Base-by-base conservation (phyloP, 352 stramenopile genomes). In the Thalassiosira exigua region DNA sequence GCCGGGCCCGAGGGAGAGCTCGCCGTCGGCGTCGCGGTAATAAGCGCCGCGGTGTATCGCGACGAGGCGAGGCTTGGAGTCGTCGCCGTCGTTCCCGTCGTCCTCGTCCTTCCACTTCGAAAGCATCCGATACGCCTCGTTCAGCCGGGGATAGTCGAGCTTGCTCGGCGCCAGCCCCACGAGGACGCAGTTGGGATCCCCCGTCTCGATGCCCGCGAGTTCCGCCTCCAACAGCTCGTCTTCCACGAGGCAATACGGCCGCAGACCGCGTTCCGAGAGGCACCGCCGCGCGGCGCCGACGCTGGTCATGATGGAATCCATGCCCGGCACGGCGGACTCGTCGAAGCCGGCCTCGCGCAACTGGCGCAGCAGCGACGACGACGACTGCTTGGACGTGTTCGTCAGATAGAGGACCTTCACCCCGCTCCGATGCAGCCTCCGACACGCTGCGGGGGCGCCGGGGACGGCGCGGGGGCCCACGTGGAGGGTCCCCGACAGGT, bases 401-500 rank as follows among this genome's bases (percentile, higher is more conserved):
- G 84, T 90, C 4, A 90, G 53, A 51, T 86, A 86, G 44, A 70
- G 33, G 36, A 87, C 64, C 39, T 68, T 33, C 36, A 36, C 27
- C 17, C 58, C 33, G 27, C 36, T 36, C 51, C 36, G 19, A 3
- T 57, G 41, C 30, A 90, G 60, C 56, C 67, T 58, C 46, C 57
- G 30, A 33, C 81, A 70, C 12, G 81, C 81, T 52, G 85, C 62
- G 0, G 77, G 46, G 26, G 84, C 84, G 27, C 84, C 84, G 22
- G 69, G 67, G 48, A 91, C 78, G n/a, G 65, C 30, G 14, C 80
- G 1, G 22, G 75, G 29, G 19, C 75, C 84, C 24, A 85, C 29
- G 65, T 89, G 75, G 17, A 91, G 3, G n/a, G 84, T 91, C 0
- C 84, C 84, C 22, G 84, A 91, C 22, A 91, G 46, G 61, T 89